Conservation (phyloP, 371 early-diverging fungal genomes). For the Entomophthora muscae region DNA sequence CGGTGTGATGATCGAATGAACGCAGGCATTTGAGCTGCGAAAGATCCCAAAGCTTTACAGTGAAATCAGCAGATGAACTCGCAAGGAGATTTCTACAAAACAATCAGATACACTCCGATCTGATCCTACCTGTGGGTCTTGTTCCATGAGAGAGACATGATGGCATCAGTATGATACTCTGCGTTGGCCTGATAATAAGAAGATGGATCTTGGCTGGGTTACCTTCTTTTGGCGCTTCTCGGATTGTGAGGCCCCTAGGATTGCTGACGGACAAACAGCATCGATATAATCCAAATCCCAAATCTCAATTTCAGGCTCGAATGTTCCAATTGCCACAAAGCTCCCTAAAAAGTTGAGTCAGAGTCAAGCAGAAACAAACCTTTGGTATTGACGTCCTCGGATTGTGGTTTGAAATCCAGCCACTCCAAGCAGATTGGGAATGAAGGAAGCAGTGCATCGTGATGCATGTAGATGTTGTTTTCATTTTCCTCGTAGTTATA, state of each 20-base stretch:
- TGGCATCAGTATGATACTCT: slow-evolving; percentile 79
- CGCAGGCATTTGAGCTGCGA: slow-evolving; percentile 41
- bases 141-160: slow-evolving; percentile 89
- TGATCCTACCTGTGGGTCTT: slow-evolving; percentile 33
- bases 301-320: slow-evolving; percentile 91
- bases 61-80: slow-evolving; percentile 83
- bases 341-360: slow-evolving; percentile 26
- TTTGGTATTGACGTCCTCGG: not conserved
- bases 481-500: slow-evolving; percentile 60
- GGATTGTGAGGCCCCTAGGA: slow-evolving; percentile 54
- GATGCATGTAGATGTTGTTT: slow-evolving; percentile 88
- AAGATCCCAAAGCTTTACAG: slow-evolving; percentile 95
- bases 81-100: slow-evolving; percentile 53
- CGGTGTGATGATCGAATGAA: slow-evolving; percentile 66
- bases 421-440: slow-evolving; percentile 61
- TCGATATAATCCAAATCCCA: slow-evolving; percentile 92
- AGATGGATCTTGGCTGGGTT: slow-evolving; percentile 16
- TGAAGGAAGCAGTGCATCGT: slow-evolving; percentile 93
- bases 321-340: slow-evolving; percentile 86
- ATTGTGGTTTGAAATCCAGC: not conserved
- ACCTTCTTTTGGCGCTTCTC: slow-evolving; percentile 30
- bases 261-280: slow-evolving; percentile 70
- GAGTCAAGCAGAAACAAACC: not conserved
- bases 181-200: slow-evolving; percentile 30
- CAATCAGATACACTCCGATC: not conserved